Base-by-base conservation (phyloP, 768 basidiomycete genomes). In the Cystobasidium tubakii region DNA sequence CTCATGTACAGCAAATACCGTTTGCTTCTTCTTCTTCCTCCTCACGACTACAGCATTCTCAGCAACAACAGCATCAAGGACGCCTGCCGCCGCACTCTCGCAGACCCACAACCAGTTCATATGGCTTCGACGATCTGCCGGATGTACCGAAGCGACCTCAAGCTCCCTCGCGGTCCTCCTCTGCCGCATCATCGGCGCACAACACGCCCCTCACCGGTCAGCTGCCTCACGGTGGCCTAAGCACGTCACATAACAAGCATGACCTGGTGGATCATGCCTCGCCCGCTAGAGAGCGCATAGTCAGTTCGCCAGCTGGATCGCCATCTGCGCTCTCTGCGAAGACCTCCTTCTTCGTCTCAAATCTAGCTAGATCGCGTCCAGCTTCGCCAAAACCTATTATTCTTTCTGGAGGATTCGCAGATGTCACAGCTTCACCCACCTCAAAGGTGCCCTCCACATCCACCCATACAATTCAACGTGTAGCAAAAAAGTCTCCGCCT, bases 301-400 rank as follows among this genome's bases (percentile, higher is more conserved):
- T 60, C 57, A 29, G 29, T 23, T 60, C 57, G 29, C 57, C 57
- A 50, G 46, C 21, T 19, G 46, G 21, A 50, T 60, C 33, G 12
- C 25, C 29, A 15, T 60, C 33, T 23, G 57, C 21, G 12, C 4
- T 60, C 2, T 60, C 57, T 34, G 57, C 25, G 13, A 60, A 60
- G 27, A 29, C 12, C 13, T 60, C 69, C 54, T 67, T 36, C 25
- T 53, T 46, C 39, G 13, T 29, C 23, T 71, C 69, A 2, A 71
- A 71, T 39, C 69, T 71, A 27, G 69, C 54, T 27, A 46, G 69
- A 55, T 71, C 69, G 1, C 53, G 69, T 25, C 69, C 69, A 25
- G 9, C 43, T 34, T 71, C 69, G 6, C 69, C 69, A 1, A 71
- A 71, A 44, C 53, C 53, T 10, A 71, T 71, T 19, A 17, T 34